Conservation (phyloP, 768 basidiomycete species). For the Calocera viscosa region DNA sequence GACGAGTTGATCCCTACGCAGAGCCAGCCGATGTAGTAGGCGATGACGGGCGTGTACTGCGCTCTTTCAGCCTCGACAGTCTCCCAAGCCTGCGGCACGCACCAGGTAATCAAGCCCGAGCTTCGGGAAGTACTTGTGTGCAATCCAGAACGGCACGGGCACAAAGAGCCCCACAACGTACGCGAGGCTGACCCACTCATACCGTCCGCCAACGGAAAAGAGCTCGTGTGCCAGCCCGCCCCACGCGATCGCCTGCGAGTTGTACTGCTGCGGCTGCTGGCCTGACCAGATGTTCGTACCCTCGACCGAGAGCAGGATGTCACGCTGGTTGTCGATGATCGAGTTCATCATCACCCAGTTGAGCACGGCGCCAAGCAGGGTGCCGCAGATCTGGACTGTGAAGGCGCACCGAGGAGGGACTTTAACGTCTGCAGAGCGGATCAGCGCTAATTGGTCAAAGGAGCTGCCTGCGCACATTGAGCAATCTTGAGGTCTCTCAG, state of each 20-base stretch:
- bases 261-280: constrained; percentile 24
- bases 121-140: constrained; percentile 35
- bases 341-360: constrained; percentile 50
- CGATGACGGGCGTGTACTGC: constrained; percentile 35
- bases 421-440: constrained; percentile 34
- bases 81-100: not conserved
- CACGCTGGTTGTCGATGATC: constrained; percentile 40
- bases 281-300: constrained; percentile 48
- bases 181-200: constrained; percentile 40
- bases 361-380: constrained; percentile 37
- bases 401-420: constrained; percentile 54
- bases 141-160: constrained; percentile 44
- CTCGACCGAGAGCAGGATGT: constrained; percentile 41
- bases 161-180: constrained; percentile 39
- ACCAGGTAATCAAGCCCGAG: constrained; percentile 34
- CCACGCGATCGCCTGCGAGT: constrained; percentile 44
- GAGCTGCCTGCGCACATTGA: constrained; percentile 32
- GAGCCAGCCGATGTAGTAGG: constrained; percentile 40
- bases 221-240: constrained; percentile 40
- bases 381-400: constrained; percentile 45
- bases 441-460: constrained; percentile 1
- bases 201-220: constrained; percentile 36
- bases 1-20: constrained; percentile 47
- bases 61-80: not conserved
- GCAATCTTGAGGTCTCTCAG: constrained; percentile 47